phyloP scores from a whole-genome alignment of 2,329 filamentous ascomycete species.

The Aspergillus tanneri region DNA sequence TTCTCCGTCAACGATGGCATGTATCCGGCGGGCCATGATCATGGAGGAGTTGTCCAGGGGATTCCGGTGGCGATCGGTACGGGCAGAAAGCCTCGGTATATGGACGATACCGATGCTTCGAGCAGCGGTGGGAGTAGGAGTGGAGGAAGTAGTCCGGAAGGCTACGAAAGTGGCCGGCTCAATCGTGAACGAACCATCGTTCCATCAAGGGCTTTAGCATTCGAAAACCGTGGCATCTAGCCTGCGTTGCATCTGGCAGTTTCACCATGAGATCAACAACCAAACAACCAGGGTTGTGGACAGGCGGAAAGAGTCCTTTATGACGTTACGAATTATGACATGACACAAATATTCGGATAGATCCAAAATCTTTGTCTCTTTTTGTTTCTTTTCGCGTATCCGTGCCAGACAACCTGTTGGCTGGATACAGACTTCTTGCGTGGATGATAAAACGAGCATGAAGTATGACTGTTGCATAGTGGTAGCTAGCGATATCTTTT shows the following conservation, averaged over 20 bases:
- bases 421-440: too few species aligned
- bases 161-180: constrained; percentile 27
- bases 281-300: too few species aligned
- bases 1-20: constrained; percentile 97
- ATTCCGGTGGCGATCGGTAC: constrained; percentile 64
- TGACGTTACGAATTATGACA: constrained; percentile 31
- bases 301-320: constrained; percentile 12
- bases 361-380: constrained; percentile 17
- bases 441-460: constrained; percentile 10
- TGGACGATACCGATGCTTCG: constrained; percentile 47
- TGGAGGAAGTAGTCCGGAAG: constrained; percentile 56
- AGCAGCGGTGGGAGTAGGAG: constrained; percentile 50
- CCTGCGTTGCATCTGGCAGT: too few species aligned
- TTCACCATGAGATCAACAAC: too few species aligned
- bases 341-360: constrained; percentile 23
- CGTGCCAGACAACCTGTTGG: too few species aligned
- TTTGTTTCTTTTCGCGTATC: not conserved
- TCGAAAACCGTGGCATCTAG: constrained; percentile 7
- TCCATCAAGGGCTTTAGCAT: constrained; percentile 27
- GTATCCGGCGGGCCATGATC: constrained; percentile 60
- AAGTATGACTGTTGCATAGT: constrained; percentile 6
- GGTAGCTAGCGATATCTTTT: constrained; percentile 12
- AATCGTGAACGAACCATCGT: constrained; percentile 22
- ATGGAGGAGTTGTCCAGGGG: constrained; percentile 58
- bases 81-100: constrained; percentile 52